Evolutionary conservation across 176 grass and related monocot genomes (phyloP).

Genomic region (Bonia amplexicaulis): DNA sequence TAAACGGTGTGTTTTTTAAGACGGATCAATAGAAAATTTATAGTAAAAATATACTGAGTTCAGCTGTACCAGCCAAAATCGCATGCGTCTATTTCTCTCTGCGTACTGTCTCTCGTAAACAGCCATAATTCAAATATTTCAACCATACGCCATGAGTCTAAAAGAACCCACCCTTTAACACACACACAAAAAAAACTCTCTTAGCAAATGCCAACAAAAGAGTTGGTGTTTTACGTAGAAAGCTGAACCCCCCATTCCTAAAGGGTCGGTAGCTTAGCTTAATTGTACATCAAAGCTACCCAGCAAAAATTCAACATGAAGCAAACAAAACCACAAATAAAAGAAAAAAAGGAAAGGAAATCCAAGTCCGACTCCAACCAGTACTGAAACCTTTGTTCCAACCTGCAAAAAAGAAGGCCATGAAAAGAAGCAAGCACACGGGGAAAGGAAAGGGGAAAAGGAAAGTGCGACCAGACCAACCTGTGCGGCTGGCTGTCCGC

Average conservation of each 20-base stretch:
- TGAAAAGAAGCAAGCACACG: background rate
- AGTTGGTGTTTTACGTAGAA: background rate
- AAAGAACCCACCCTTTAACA: too few species aligned
- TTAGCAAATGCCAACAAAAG: background rate
- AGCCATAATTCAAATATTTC: too few species aligned
- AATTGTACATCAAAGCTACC: background rate
- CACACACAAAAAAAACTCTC: background rate
- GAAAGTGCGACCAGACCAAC: background rate
- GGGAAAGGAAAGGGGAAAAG: too few species aligned
- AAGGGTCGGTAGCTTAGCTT: slow-evolving; percentile 15
- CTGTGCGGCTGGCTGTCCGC: background rate
- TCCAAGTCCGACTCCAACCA: background rate
- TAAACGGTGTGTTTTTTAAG: too few species aligned
- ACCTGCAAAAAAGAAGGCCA: background rate
- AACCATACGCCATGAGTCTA: too few species aligned
- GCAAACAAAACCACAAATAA: slow-evolving; percentile 1
- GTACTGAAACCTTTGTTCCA: background rate
- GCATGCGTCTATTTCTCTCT: too few species aligned
- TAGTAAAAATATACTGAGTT: too few species aligned
- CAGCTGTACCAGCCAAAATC: too few species aligned
- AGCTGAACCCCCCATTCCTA: background rate
- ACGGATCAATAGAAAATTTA: too few species aligned
- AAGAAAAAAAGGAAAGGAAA: background rate
- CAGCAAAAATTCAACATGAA: background rate
- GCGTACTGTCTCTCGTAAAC: too few species aligned